Conservation (phyloP, 2,329 filamentous ascomycete genomes). For the Penicillium sp. region DNA sequence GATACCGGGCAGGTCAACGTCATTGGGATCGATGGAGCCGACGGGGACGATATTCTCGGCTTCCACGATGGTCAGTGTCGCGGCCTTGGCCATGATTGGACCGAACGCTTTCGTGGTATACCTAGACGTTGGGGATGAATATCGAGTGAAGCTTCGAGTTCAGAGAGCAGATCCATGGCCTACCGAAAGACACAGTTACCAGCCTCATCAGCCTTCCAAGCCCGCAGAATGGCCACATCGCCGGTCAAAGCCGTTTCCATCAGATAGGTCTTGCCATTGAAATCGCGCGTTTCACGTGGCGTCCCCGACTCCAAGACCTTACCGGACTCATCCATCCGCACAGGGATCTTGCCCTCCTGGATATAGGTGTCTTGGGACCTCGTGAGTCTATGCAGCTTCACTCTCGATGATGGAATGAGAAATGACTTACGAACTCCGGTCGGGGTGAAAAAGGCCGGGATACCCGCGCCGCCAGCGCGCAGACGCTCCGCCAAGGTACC, state of each 20-base stretch:
- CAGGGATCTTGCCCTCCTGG: constrained; percentile 50
- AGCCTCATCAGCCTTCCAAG: constrained; percentile 71
- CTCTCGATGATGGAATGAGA: no score
- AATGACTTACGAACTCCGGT: constrained; percentile 66
- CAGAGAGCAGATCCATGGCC: constrained; percentile 9
- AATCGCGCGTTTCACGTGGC: constrained; percentile 68
- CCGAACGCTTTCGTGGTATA: constrained; percentile 74
- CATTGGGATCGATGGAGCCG: constrained; percentile 69
- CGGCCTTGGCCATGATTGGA: constrained; percentile 77
- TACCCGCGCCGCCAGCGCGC: constrained; percentile 69
- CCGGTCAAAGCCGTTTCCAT: constrained; percentile 75
- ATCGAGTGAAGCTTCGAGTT: background rate
- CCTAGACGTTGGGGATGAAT: constrained; percentile 19
- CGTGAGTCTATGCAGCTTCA: no score
- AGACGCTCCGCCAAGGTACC: constrained; percentile 55
- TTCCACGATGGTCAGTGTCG: constrained; percentile 74
- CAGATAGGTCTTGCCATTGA: constrained; percentile 68
- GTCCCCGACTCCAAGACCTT: constrained; percentile 68
- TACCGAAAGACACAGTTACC: constrained; percentile 78
- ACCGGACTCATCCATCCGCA: constrained; percentile 81
- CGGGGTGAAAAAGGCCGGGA: constrained; percentile 77
- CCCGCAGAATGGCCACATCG: constrained; percentile 73
- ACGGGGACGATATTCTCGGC: constrained; percentile 77
- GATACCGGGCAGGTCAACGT: constrained; percentile 76
- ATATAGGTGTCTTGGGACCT: constrained; percentile 33